Evolutionary conservation across 495 filamentous ascomycete genomes (phyloP), one percentile per base, ranked within the genome.

Genomic region (Alectoria sarmentosa): DNA sequence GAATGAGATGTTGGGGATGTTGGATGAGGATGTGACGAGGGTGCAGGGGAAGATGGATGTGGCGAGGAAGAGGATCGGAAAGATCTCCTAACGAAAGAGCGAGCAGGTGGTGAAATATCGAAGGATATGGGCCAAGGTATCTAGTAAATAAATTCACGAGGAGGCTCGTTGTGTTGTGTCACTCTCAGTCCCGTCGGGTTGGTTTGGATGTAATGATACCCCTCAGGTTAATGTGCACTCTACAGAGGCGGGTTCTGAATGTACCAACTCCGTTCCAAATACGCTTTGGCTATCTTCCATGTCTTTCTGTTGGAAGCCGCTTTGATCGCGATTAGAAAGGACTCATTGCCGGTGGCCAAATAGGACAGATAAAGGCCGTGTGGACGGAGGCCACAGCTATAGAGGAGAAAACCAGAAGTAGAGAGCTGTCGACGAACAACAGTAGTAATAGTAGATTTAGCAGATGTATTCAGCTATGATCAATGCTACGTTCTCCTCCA

Each of bases 51-150:
- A 98, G 82, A 76, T 96, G 62, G 81, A 84, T 60, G 81, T 96
- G 68, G 91, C 86, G 41, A 95, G 89, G 80, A 89, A 91, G 74
- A 80, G 91, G 61, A 79, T 89, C n/a, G 83, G 82, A 64, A 89
- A 89, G 76, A 88, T 97, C 34, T 84, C 80, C 39, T 90, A 76
- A 78, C 48, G 28, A 34, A 8, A 19, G 14, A 23, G 44, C 28
- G 41, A 23, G 17, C 21, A 10, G 28, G 41, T 15, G 6, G 28
- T 61, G 9, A 19, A n/a, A n/a, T n/a, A n/a, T n/a, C n/a, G n/a
- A n/a, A n/a, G n/a, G n/a, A n/a, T n/a, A n/a, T n/a, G n/a, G n/a
- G 13, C 1, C n/a, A 52, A 14, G 26, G 48, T 28, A 28, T 30
- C 26, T 6, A 14, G 44, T n/a, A 4, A n/a, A n/a, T 17, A 19